Base-by-base conservation (phyloP, 169 alveolate species). In the Plasmodium inui region DNA sequence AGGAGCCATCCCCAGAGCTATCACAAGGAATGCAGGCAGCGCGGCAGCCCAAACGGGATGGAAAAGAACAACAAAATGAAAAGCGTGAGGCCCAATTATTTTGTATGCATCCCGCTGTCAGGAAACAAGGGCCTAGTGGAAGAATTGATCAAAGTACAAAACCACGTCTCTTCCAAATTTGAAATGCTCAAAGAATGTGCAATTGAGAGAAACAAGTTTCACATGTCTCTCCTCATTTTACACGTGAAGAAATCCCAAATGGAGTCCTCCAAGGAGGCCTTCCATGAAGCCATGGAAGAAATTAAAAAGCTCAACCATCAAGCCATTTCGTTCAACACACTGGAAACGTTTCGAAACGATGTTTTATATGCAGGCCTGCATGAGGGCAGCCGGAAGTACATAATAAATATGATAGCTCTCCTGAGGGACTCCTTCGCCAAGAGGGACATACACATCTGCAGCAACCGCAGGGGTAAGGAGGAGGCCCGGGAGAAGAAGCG, bases 291-390 rank as follows among this genome's bases (percentile, higher is more conserved):
- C 10, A 57, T 88, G 55, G 44, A 19, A 3, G 57, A 79, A 80
- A 88, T 88, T 34, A 88, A 88, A 22, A 71, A 84, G 34, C 79
- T 88, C 14, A 57, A 70, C 44, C 37, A 88, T 17, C 39, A 78
- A 61, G 71, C 81, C 26, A 78, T 88, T 22, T 76, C 4, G 28
- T 88, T 88, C 34, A 55, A 88, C 6, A 61, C 61, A 55, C 70
- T 88, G 53, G 89, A 76, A 30, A 88, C 94, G 70, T 88, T 88
- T 79, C 94, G 88, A 7, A 88, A 88, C 34, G 94, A 88, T 70
- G 94, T 88, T 55, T 88, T 88, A 44, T 88, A 88, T 79, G 28
- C 81, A 32, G 71, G 88, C 44, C 67, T 88, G 30, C 57, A 76
- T 12, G 94, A 88, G n/a, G 57, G 44, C 28, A 88, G 94, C 50